phyloP scores from a whole-genome alignment of 768 basidiomycete species.

The Pleurotus sapidus region DNA sequence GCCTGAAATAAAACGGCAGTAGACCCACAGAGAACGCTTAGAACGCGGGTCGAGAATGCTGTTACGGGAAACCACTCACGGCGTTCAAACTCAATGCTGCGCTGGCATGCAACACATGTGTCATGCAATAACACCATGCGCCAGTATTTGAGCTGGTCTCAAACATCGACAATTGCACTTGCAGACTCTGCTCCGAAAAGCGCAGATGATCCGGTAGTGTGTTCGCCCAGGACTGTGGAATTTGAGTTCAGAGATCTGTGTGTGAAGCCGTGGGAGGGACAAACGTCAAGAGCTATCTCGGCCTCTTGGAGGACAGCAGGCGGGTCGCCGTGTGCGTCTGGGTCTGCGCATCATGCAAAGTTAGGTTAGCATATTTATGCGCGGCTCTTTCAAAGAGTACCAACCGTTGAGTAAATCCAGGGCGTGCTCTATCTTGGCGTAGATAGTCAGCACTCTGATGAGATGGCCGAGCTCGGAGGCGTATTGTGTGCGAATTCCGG shows the following conservation, averaged over 20 bases:
- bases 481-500: constrained; percentile 55
- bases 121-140: constrained; percentile 78
- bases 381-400: constrained; percentile 9
- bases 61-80: constrained; percentile 38
- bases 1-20: constrained; percentile 26
- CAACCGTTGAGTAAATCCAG: constrained; percentile 52
- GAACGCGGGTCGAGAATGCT: constrained; percentile 62
- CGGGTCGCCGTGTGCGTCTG: constrained; percentile 31
- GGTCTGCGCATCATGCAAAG: constrained; percentile 18
- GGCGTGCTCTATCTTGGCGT: constrained; percentile 55
- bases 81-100: constrained; percentile 60
- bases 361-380: too few species aligned
- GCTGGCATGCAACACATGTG: constrained; percentile 73
- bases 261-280: constrained; percentile 10
- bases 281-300: constrained; percentile 44
- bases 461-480: constrained; percentile 77
- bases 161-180: constrained; percentile 71
- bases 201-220: constrained; percentile 70
- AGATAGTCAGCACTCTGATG: constrained; percentile 65
- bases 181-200: constrained; percentile 67
- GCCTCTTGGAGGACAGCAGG: constrained; percentile 34
- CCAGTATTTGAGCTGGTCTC: constrained; percentile 77
- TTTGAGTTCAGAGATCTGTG: not conserved
- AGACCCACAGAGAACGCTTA: constrained; percentile 61
- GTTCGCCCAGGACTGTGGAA: constrained; percentile 55